Evolutionary conservation across 257 asterid genomes (phyloP), one percentile per base, ranked within the genome.

Genomic region (Solanum ossicruentum): DNA sequence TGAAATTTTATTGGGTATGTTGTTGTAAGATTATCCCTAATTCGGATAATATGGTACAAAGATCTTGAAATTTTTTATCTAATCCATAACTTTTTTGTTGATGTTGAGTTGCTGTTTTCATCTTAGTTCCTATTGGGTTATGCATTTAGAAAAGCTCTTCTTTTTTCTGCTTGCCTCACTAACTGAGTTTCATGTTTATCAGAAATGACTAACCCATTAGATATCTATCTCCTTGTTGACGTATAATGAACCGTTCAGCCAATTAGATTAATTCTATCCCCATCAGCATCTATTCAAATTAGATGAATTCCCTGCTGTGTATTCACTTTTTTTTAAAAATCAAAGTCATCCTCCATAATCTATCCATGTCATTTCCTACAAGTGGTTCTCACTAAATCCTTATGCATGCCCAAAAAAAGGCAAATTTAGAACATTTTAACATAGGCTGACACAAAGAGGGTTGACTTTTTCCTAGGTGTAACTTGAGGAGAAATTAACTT

Each of bases 211-310:
- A n/a, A 11, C 20, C 52, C 5, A 70, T 39, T 70, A 6, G 36
- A 20, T 71, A 39, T 86, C n/a, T 83, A 39, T 71, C 45, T 71
- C 21, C 69, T 65, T 65, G 10, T 39, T 71, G 80, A 69, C 18
- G 80, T 41, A 20, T 71, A 18, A 51, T 43, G 78, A 49, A 66
- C 13, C 51, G 85, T 83, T 81, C 52, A 81, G 26, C 91, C 92
- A 89, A 89, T 89, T 49, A 83, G 39, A 18, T 67, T n/a, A 58
- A 58, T 58, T 54, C 47, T 28, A 60, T 91, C 89, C 87, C 94
- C 91, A 87, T 93, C 95, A 91, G 88, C 93, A 77, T 84, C 90
- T 54, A 85, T 72, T 86, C 80, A 86, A 47, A 71, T 32, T n/a
- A 16, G 80, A 60, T 89, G 83, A 84, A 73, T 52, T 73, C 86